Evolutionary conservation across 495 filamentous ascomycete species (phyloP), one percentile per base, ranked within the genome.

Genomic region (Letharia columbiana): DNA sequence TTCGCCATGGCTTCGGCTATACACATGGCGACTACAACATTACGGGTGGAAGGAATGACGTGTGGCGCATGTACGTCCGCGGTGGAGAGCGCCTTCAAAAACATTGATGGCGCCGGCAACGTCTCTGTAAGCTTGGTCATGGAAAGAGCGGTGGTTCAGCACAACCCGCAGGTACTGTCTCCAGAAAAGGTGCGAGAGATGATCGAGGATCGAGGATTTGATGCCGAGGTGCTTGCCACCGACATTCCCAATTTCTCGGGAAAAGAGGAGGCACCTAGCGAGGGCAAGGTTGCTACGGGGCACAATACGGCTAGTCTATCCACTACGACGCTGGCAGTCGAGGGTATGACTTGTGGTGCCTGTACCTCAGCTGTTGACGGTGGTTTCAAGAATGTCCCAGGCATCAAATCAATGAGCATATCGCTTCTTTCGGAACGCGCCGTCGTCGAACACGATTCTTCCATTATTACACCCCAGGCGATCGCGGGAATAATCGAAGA

Each of bases 331-430:
- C 77, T 98, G 54, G 87, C 90, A 23, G 87, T 98, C n/a, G 89
- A 92, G 69, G 94, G 94, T 37, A 98, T 98, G 94, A 98, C 94
- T 10, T 97, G 93, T 72, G 92, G 92, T 54, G 91, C 93, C 44
- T 98, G 93, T 72, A 96, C 92, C 11, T 90, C 91, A 60, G 91
- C 92, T 1, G 84, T 98, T 28, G 91, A 97, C 75, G 84, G 87
- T 59, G 89, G 86, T 13, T 89, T 96, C 77, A 86, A 82, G 65
- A 77, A 82, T 61, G 79, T 94, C 15, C 72, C 83, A 3, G 95
- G 94, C 5, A 80, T 98, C 13, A 83, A 83, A 50, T 85, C 88
- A 67, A 94, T 98, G 76, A 92, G 86, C 70, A 89, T 98, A 71
- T 96, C 92, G 40, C 76, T 98, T 59, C 84, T 87, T 37, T 85